Percentiles rank a stretch among this genome's conserved stretches.
Conservation (phyloP, 2,329 filamentous ascomycete genomes). For the Alternaria ventricosa region DNA sequence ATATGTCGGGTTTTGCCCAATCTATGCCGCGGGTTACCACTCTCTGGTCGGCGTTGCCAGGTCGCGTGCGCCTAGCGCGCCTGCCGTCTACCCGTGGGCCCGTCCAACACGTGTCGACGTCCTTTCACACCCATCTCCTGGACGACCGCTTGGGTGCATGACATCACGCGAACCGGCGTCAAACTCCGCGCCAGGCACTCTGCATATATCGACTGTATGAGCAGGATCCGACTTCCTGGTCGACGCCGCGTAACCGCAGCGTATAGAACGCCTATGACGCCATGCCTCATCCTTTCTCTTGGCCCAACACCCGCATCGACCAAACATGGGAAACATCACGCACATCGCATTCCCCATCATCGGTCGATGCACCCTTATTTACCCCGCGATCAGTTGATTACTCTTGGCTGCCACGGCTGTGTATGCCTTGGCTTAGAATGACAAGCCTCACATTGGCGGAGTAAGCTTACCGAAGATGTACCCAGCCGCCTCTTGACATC, state of each 20-base stretch:
- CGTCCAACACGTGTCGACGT: not conserved
- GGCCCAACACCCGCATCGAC: slow-evolving; percentile 12
- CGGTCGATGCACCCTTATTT: slow-evolving; percentile 17
- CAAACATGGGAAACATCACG: slow-evolving; percentile 13
- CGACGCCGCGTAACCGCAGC: not conserved
- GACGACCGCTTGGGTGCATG: not conserved
- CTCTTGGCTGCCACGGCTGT: slow-evolving; percentile 21
- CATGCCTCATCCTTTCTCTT: slow-evolving; percentile 27
- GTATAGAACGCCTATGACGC: slow-evolving; percentile 26
- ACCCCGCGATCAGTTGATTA: slow-evolving; percentile 10
- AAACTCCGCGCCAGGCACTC: not conserved
- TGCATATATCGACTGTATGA: not conserved
- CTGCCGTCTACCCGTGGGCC: not conserved
- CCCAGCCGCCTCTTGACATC: slow-evolving; percentile 22
- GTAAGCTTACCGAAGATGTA: slow-evolving; percentile 16
- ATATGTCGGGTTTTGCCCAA: not conserved
- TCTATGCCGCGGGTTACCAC: not conserved
- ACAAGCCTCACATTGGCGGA: slow-evolving; percentile 24
- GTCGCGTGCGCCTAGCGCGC: not conserved
- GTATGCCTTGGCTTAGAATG: slow-evolving; percentile 18
- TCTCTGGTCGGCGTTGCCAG: not conserved
- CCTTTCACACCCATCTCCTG: not conserved
- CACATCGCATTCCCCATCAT: slow-evolving; percentile 8
- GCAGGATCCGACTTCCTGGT: not conserved
- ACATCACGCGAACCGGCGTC: not conserved